Conservation (phyloP, 192 early-diverging fungal genomes). For the Spinellus fusiger region DNA sequence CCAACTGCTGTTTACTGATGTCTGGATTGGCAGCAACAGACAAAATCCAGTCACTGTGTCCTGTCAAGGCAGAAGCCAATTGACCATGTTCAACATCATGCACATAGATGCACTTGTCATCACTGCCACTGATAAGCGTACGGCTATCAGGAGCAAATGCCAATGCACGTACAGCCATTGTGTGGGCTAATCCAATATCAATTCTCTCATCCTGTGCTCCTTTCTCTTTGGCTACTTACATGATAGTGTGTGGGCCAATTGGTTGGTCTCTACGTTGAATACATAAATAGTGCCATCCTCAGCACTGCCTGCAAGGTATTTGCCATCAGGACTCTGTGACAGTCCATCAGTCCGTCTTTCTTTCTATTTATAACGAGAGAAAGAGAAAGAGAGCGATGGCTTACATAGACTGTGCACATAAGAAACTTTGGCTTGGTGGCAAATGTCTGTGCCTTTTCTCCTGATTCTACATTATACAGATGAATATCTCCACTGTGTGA, state of each 20-base stretch:
- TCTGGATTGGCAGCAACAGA: slow-evolving; percentile 54
- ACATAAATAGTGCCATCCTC: slow-evolving; percentile 48
- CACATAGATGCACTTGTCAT: slow-evolving; percentile 75
- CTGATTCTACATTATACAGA: slow-evolving; percentile 60
- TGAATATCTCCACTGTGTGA: slow-evolving; percentile 69
- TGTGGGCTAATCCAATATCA: slow-evolving; percentile 49
- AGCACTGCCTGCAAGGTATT: slow-evolving; percentile 68
- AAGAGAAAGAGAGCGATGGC: slow-evolving; percentile 1
- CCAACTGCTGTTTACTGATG: slow-evolving; percentile 61
- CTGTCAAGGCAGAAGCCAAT: slow-evolving; percentile 64
- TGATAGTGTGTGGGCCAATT: slow-evolving; percentile 33
- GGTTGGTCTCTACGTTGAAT: slow-evolving; percentile 34
- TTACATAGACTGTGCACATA: slow-evolving; percentile 75
- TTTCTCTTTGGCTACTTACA: slow-evolving; percentile 10
- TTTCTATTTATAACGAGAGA: neutral
- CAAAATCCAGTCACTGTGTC: slow-evolving; percentile 77
- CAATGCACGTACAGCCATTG: slow-evolving; percentile 69
- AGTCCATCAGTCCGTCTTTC: neutral
- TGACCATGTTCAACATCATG: slow-evolving; percentile 76
- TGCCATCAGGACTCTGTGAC: slow-evolving; percentile 67
- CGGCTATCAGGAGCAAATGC: slow-evolving; percentile 68
- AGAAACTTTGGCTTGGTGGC: slow-evolving; percentile 71
- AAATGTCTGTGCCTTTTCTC: slow-evolving; percentile 58
- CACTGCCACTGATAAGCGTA: slow-evolving; percentile 66
- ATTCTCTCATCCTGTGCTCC: neutral